These are phyloP conservation scores for Porcisia hertigi DNA, from an alignment of 208 protist genomes.

Conservation along the genomic window DNA sequence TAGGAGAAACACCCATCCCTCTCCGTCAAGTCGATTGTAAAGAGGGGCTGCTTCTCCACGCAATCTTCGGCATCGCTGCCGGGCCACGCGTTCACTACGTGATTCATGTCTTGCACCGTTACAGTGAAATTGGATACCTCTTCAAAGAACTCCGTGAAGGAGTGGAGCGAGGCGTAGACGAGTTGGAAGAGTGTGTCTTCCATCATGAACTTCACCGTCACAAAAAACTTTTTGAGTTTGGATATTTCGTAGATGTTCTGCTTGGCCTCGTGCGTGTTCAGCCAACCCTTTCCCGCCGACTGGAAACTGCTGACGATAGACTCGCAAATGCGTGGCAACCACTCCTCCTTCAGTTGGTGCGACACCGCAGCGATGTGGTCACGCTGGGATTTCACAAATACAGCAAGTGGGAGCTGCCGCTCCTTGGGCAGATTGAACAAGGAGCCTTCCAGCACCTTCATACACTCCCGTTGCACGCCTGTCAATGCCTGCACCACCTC, in stretches of 20 bases:
- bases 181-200: slow-evolving; percentile 94
- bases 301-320: slow-evolving; percentile 87
- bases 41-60: slow-evolving; percentile 93
- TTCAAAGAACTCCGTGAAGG: slow-evolving; percentile 91
- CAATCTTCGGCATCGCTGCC: slow-evolving; percentile 92
- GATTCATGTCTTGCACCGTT: slow-evolving; percentile 87
- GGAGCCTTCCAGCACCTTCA: slow-evolving; percentile 87
- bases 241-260: slow-evolving; percentile 97
- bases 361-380: slow-evolving; percentile 72
- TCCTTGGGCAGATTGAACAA: slow-evolving; percentile 91
- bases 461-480: slow-evolving; percentile 86
- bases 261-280: slow-evolving; percentile 95
- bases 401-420: slow-evolving; percentile 88
- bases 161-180: slow-evolving; percentile 86
- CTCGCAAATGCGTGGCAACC: slow-evolving; percentile 90
- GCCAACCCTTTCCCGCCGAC: slow-evolving; percentile 97
- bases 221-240: slow-evolving; percentile 98
- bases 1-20: slow-evolving; percentile 84
- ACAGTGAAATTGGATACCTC: slow-evolving; percentile 91
- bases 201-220: slow-evolving; percentile 98
- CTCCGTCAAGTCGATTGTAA: slow-evolving; percentile 91
- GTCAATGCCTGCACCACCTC: slow-evolving; percentile 92
- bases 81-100: slow-evolving; percentile 89
- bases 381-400: slow-evolving; percentile 83
- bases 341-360: slow-evolving; percentile 90